phyloP scores from a whole-genome alignment of 768 basidiomycete genomes.

The Lactarius tabidus region DNA sequence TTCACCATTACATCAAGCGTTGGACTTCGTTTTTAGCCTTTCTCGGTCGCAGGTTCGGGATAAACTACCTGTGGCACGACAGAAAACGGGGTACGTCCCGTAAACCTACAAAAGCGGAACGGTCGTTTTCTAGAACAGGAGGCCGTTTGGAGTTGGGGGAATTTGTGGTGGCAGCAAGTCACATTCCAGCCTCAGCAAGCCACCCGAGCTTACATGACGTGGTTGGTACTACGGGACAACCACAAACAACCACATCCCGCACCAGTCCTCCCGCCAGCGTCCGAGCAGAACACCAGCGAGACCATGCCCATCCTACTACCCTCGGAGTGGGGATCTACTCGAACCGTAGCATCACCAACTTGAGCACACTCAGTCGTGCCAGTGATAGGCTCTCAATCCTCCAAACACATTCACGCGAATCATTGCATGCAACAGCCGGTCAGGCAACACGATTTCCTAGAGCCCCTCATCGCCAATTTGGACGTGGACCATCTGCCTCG shows the following conservation, averaged over 20 bases:
- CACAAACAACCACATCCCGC: not conserved
- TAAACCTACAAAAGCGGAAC: not conserved
- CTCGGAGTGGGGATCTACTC: not conserved
- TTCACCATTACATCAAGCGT: not conserved
- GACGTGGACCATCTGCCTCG: not conserved
- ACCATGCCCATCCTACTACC: not conserved
- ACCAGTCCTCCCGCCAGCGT: not conserved
- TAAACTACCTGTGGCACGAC: not conserved
- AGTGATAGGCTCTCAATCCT: slow-evolving; percentile 10
- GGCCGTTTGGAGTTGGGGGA: not conserved
- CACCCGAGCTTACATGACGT: not conserved
- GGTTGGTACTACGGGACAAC: not conserved
- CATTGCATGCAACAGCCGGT: not conserved
- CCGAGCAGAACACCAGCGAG: no score
- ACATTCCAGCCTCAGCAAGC: slow-evolving; percentile 8
- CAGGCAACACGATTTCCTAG: slow-evolving; percentile 1
- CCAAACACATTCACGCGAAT: slow-evolving; percentile 3
- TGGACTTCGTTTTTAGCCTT: not conserved
- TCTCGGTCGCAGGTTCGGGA: slow-evolving; percentile 1
- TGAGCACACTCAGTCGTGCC: slow-evolving; percentile 16
- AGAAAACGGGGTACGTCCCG: not conserved
- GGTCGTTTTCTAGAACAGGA: not conserved
- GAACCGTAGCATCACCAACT: not conserved
- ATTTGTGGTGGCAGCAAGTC: slow-evolving; percentile 9
- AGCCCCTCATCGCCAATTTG: slow-evolving; percentile 10